Conservation (phyloP, 495 filamentous ascomycete genomes). For the Penicillium pancosmium region DNA sequence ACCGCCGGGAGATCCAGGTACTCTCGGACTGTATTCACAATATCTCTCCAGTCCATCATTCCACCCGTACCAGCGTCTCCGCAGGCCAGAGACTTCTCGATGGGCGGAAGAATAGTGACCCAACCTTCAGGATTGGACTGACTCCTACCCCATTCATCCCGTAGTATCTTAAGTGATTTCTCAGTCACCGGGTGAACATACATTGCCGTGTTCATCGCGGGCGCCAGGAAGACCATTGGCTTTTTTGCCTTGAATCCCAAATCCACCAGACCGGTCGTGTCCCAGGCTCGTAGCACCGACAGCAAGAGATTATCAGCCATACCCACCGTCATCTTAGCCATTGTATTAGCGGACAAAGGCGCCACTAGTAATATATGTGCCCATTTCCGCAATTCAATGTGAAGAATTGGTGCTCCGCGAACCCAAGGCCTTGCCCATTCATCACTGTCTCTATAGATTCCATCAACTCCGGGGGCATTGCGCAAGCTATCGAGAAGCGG, state of each 20-base stretch:
- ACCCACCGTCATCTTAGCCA: conserved; percentile 76
- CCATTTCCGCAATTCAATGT: conserved; percentile 84
- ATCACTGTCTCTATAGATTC: conserved; percentile 73
- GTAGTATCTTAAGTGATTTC: conserved; percentile 67
- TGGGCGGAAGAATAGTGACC: conserved; percentile 72
- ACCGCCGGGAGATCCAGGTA: conserved; percentile 16
- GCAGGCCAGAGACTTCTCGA: conserved; percentile 75
- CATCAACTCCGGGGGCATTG: conserved; percentile 63
- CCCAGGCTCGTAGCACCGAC: conserved; percentile 85
- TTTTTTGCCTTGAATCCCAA: conserved; percentile 24
- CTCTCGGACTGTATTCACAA: conserved; percentile 63
- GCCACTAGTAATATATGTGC: conserved; percentile 80
- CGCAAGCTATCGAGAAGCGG: conserved; percentile 58
- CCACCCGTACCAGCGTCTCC: conserved; percentile 78
- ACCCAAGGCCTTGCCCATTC: conserved; percentile 80
- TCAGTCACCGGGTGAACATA: conserved; percentile 81
- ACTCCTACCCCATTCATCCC: conserved; percentile 69
- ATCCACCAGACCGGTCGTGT: conserved; percentile 67
- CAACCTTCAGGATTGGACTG: conserved; percentile 57
- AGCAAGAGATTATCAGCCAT: conserved; percentile 69
- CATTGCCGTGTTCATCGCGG: conserved; percentile 90
- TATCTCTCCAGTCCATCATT: conserved; percentile 77
- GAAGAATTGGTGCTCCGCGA: conserved; percentile 63
- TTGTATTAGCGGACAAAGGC: conserved; percentile 74
- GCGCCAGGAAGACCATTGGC: conserved; percentile 44